Conservation (phyloP, 208 protist genomes). For the Acanthamoeba triangularis region DNA sequence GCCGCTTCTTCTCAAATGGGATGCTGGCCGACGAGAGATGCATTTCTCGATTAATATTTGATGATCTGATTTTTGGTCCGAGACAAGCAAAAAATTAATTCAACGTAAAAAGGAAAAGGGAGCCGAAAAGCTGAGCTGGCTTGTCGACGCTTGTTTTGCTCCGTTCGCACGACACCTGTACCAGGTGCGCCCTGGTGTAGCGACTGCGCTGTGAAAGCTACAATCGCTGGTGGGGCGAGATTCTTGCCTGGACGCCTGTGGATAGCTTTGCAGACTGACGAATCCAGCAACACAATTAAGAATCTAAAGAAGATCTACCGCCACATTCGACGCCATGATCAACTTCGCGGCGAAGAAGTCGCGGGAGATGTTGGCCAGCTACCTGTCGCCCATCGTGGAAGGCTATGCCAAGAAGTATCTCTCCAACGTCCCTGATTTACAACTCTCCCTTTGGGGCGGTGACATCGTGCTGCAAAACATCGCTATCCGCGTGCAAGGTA, state of each 20-base stretch:
- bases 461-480: constrained; percentile 70
- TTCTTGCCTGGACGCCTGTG: too few species aligned
- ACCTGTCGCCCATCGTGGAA: constrained; percentile 63
- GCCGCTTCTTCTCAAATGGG: not conserved
- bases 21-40: constrained; percentile 7
- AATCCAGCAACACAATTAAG: not conserved
- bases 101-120: too few species aligned
- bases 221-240: too few species aligned
- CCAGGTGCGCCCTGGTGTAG: too few species aligned
- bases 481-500: constrained; percentile 46
- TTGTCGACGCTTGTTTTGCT: too few species aligned
- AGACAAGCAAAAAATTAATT: too few species aligned
- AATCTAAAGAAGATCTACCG: not conserved
- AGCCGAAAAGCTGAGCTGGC: too few species aligned
- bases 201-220: too few species aligned
- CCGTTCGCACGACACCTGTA: too few species aligned
- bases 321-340: not conserved
- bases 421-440: constrained; percentile 54
- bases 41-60: not conserved
- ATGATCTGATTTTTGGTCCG: too few species aligned
- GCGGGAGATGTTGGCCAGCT: constrained; percentile 61
- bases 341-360: constrained; percentile 52
- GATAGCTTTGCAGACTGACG: not conserved
- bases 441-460: constrained; percentile 68
- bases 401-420: constrained; percentile 72